Evolutionary conservation across 176 grass and related monocot genomes (phyloP).

Genomic region (Phragmites australis): DNA sequence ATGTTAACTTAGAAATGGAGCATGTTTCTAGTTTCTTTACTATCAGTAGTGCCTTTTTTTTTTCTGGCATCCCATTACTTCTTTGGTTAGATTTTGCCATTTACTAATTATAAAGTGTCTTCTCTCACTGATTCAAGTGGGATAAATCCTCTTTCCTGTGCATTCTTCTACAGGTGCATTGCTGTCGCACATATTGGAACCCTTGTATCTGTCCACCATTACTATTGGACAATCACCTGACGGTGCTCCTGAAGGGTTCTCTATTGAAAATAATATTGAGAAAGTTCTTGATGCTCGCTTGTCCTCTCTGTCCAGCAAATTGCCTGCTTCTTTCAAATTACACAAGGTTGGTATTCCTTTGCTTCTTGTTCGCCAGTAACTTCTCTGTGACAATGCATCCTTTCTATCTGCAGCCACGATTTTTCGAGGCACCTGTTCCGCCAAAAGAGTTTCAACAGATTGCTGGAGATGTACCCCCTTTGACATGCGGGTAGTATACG

Average conservation of each 20-base stretch:
- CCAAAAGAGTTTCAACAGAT: constrained; percentile 67
- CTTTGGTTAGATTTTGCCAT: not conserved
- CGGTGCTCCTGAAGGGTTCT: constrained; percentile 40
- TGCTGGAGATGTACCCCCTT: constrained; percentile 42
- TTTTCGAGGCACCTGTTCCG: constrained; percentile 61
- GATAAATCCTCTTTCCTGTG: not conserved
- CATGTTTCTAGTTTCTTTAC: not conserved
- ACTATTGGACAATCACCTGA: constrained; percentile 48
- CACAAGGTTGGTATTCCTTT: constrained; percentile 47
- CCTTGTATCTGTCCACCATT: constrained; percentile 78
- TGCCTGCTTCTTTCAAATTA: constrained; percentile 29
- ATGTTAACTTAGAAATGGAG: not conserved
- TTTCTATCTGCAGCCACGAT: constrained; percentile 45
- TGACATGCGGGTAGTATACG: constrained; percentile 85
- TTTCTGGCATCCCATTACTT: not conserved
- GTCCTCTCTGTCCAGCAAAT: constrained; percentile 32
- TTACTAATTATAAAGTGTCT: not conserved
- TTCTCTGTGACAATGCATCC: constrained; percentile 1
- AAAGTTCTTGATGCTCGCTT: constrained; percentile 51
- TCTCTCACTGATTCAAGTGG: not conserved
- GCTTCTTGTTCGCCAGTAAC: not conserved
- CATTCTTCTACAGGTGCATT: constrained; percentile 57
- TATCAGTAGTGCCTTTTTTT: not conserved
- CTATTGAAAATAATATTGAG: constrained; percentile 41
- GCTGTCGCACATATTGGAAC: constrained; percentile 64